Evolutionary conservation across 768 basidiomycete genomes (phyloP), one percentile per base, ranked within the genome.

Genomic region (Psilocybe subaeruginosa): DNA sequence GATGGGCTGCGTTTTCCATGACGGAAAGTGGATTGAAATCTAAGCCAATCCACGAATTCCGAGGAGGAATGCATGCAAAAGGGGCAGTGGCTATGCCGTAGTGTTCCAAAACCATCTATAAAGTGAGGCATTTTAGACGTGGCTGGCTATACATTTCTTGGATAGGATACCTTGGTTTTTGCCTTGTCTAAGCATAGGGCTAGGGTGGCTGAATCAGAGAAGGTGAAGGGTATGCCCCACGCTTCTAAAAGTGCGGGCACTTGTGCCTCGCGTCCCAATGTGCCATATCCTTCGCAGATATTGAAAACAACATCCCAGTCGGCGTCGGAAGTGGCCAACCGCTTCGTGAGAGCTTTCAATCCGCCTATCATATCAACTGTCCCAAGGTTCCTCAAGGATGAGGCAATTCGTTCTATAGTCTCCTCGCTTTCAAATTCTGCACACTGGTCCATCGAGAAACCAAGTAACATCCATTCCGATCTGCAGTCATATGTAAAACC

Each of bases 271-370:
- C 70, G 62, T 14, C 68, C 68, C 3, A 63, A 23, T 0, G 46
- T 54, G 3, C 67, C 67, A 43, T 61, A 54, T 8, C 71, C 70
- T 50, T 69, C 71, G 43, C 64, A 67, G 4, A 67, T 64, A 43
- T 69, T 72, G 60, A 70, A 72, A 14, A 72, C 67, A 1, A 70
- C 48, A 46, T 70, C 71, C 69, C 70, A 70, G 17, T 68, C 65
- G 2, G 37, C 30, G 2, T 53, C 41, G 29, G 55, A 58, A 11
- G 41, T 51, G 7, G 56, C 57, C 1, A 71, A 45, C 3, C 56
- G 46, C 39, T 59, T 61, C 12, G 64, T 63, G 3, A 71, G 56
- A 3, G 67, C 35, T 43, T 65, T 66, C 8, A 66, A 17, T 14
- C 66, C 64, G 4, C 70, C 70, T 8, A 71, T 59, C 59, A 61